Percentiles rank a stretch among this genome's conserved stretches.
Evolutionary conservation across 1,284 basidiomycete species (phyloP).

Genomic region (Leccinum pachyderme): DNA sequence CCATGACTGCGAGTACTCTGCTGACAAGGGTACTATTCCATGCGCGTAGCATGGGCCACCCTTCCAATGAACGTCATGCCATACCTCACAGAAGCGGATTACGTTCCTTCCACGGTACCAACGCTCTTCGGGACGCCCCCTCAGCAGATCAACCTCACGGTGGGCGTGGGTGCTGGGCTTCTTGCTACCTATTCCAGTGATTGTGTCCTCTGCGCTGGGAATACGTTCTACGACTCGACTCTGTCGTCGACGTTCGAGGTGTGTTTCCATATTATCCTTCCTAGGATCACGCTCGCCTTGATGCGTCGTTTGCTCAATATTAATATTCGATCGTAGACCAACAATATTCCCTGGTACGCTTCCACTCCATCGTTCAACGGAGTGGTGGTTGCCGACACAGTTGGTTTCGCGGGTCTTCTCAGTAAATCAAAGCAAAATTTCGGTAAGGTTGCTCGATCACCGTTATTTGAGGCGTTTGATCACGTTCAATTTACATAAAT

Average conservation of each 20-base stretch:
- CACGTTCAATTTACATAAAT: background rate
- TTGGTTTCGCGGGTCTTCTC: constrained; percentile 28
- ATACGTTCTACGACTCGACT: constrained; percentile 19
- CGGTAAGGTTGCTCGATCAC: constrained; percentile 5
- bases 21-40: background rate
- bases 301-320: background rate
- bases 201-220: constrained; percentile 30
- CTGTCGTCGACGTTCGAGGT: constrained; percentile 31
- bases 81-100: constrained; percentile 13
- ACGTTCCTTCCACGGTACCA: constrained; percentile 16
- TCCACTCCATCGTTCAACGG: constrained; percentile 21
- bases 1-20: background rate
- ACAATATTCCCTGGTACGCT: constrained; percentile 13
- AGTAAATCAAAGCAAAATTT: constrained; percentile 15
- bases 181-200: constrained; percentile 22
- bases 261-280: background rate
- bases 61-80: constrained; percentile 25
- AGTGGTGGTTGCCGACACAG: constrained; percentile 14
- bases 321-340: constrained; percentile 14
- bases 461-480: background rate
- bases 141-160: constrained; percentile 27
- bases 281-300: background rate
- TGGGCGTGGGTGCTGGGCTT: constrained; percentile 11
- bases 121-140: constrained; percentile 28
- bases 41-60: constrained; percentile 23